Percentiles rank a stretch among this genome's conserved stretches.
Conservation (phyloP, 768 basidiomycete species). For the Auricularia sp. region DNA sequence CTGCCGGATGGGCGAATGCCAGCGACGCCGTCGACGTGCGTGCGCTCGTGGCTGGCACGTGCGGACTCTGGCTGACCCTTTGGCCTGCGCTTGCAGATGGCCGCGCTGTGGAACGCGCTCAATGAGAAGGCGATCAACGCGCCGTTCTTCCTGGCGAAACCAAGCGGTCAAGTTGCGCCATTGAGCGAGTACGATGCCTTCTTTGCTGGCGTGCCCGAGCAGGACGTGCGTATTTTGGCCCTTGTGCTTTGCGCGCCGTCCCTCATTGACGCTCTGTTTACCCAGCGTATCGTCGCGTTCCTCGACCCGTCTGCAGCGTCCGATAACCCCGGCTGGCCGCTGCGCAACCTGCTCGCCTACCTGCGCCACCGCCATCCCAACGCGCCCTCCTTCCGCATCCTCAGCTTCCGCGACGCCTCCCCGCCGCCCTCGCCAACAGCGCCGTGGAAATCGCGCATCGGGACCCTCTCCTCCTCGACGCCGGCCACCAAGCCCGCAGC, state of each 20-base stretch:
- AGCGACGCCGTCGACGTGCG: conserved; percentile 7
- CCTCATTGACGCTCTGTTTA: too few relatives aligned
- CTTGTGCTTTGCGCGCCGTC: conserved; percentile 3
- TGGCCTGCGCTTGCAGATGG: conserved; percentile 29
- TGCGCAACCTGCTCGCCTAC: conserved; percentile 84
- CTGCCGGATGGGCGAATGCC: conserved; percentile 48
- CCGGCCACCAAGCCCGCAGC: conserved; percentile 38
- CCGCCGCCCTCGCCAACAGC: conserved; percentile 25
- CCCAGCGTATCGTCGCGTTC: conserved; percentile 54
- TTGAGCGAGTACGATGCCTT: conserved; percentile 49
- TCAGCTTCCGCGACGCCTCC: conserved; percentile 71
- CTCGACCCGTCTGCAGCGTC: conserved; percentile 77
- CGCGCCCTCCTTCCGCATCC: conserved; percentile 40
- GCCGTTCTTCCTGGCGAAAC: conserved; percentile 50
- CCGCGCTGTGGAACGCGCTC: conserved; percentile 43
- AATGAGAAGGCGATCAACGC: conserved; percentile 15
- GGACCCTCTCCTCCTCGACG: conserved; percentile 29
- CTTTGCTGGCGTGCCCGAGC: conserved; percentile 36
- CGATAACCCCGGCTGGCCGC: conserved; percentile 79
- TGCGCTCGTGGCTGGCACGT: conserved; percentile 3
- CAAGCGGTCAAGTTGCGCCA: conserved; percentile 33
- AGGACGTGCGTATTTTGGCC: conserved; percentile 28
- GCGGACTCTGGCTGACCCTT: background rate
- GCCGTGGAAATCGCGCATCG: conserved; percentile 56
- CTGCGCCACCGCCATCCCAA: conserved; percentile 50